phyloP scores from a whole-genome alignment of 2,329 filamentous ascomycete genomes.

The Claviceps capensis region DNA sequence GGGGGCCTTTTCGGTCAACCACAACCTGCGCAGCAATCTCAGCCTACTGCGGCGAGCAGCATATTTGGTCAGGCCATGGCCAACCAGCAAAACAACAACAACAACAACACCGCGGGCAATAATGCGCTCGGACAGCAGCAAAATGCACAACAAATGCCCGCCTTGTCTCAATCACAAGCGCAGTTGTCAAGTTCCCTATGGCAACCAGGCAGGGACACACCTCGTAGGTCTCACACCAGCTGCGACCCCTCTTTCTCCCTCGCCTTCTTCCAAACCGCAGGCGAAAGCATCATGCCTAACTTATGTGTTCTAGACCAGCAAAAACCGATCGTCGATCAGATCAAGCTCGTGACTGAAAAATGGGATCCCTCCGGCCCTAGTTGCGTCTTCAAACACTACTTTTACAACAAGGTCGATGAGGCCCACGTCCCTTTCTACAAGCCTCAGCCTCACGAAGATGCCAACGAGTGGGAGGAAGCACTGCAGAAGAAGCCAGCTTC shows the following conservation, averaged over 20 bases:
- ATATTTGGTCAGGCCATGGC: constrained; percentile 19
- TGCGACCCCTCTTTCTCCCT: not conserved
- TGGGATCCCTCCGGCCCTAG: constrained; percentile 57
- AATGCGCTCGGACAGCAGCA: constrained; percentile 21
- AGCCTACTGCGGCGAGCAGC: constrained; percentile 13
- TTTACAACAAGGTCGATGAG: constrained; percentile 74
- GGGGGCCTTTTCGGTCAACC: constrained; percentile 25
- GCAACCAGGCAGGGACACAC: constrained; percentile 37
- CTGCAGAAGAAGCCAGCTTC: constrained; percentile 65
- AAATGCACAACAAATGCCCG: constrained; percentile 28
- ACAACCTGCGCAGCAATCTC: constrained; percentile 20
- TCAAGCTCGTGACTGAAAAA: constrained; percentile 54
- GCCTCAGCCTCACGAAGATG: constrained; percentile 55
- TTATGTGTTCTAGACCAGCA: constrained; percentile 29
- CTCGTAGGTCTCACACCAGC: constrained; percentile 23
- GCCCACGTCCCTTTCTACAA: constrained; percentile 64
- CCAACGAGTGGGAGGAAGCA: constrained; percentile 72
- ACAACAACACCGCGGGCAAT: constrained; percentile 17
- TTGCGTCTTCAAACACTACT: constrained; percentile 70
- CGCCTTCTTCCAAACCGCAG: not conserved
- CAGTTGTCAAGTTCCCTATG: constrained; percentile 37
- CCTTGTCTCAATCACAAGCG: constrained; percentile 30
- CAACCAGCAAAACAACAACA: constrained; percentile 26
- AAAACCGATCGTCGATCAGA: constrained; percentile 63
- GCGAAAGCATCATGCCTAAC: not conserved